phyloP scores from a whole-genome alignment of 345 rosid species.

The Eucalyptus sideroxylon region DNA sequence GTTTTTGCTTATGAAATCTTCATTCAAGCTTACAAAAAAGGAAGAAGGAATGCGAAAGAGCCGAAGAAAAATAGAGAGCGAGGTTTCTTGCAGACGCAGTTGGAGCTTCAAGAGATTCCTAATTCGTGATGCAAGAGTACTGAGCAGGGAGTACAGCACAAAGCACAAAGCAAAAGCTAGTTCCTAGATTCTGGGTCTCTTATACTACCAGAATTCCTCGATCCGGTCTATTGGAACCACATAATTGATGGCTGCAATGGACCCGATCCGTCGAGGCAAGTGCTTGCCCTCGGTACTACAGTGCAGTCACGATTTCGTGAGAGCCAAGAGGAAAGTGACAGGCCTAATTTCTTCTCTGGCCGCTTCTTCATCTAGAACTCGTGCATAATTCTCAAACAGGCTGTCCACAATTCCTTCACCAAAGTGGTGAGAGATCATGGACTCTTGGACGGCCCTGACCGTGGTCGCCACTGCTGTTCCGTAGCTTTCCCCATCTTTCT shows the following conservation, averaged over 20 bases:
- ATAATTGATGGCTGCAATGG: neutral
- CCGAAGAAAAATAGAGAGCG: neutral
- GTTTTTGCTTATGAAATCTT: neutral
- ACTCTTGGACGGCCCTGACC: conserved; percentile 80
- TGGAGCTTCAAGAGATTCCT: neutral
- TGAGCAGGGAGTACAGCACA: neutral
- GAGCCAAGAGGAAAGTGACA: conserved; percentile 44
- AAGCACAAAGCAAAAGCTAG: neutral
- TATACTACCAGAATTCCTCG: neutral
- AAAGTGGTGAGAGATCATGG: conserved; percentile 59
- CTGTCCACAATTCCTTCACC: conserved; percentile 52
- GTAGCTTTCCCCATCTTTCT: conserved; percentile 19
- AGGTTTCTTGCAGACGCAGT: neutral
- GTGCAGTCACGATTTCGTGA: conserved; percentile 16
- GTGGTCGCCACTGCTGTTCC: conserved; percentile 58
- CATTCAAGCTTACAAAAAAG: neutral
- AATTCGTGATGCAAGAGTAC: neutral
- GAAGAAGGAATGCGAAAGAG: neutral
- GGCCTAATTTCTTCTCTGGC: conserved; percentile 49
- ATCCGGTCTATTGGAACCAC: neutral
- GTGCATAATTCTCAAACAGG: conserved; percentile 48
- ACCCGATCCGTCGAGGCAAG: neutral
- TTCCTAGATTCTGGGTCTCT: neutral
- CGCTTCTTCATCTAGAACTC: conserved; percentile 50
- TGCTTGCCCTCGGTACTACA: neutral